These are phyloP conservation scores for Paramecium sonneborni DNA, from an alignment of 73 alveolate genomes.

Conservation along the genomic window DNA sequence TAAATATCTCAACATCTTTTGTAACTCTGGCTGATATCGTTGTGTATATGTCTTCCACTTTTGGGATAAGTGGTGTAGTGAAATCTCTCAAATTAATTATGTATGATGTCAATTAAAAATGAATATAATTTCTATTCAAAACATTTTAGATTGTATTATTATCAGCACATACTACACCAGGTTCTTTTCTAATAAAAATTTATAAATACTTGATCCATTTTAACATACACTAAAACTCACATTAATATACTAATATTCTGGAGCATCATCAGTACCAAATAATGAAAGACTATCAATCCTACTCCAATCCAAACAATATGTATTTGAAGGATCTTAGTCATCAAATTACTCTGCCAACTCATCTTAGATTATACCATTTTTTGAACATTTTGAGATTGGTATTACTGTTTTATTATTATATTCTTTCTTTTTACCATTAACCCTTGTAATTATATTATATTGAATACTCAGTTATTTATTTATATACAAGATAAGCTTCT, in stretches of 20 bases:
- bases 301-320: slow-evolving; percentile 36
- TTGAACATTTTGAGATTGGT: background rate
- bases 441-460: background rate
- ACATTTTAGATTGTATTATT: background rate
- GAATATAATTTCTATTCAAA: background rate
- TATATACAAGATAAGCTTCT: slow-evolving; percentile 10
- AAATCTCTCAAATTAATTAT: background rate
- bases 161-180: slow-evolving; percentile 19
- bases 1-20: slow-evolving; percentile 13
- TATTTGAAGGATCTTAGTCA: background rate
- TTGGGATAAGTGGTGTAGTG: background rate
- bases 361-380: background rate
- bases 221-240: background rate
- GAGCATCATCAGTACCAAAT: background rate
- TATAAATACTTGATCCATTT: background rate
- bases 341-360: slow-evolving; percentile 4
- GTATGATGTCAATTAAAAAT: slow-evolving; percentile 17
- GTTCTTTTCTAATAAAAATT: background rate
- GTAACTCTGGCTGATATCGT: background rate
- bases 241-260: background rate
- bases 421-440: background rate
- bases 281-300: background rate
- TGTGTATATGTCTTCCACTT: slow-evolving; percentile 20
- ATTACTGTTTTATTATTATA: background rate
- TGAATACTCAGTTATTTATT: background rate